Conservation (phyloP, 2,329 filamentous ascomycete genomes). For the Juglanconis sp. region DNA sequence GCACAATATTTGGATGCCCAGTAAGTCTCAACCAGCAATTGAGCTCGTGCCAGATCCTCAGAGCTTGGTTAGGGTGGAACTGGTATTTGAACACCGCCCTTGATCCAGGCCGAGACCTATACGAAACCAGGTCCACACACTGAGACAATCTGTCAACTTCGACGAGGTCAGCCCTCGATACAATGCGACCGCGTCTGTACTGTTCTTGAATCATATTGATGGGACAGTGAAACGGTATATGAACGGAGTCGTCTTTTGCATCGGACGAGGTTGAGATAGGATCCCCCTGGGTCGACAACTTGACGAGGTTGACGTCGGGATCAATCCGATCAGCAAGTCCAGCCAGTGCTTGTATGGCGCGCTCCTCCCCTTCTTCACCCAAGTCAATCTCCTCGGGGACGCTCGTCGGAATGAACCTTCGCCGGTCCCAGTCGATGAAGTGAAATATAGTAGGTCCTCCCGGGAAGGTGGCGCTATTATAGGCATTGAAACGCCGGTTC, state of each 20-base stretch:
- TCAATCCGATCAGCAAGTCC: not conserved
- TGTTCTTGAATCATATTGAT: not conserved
- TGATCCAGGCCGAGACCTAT: not conserved
- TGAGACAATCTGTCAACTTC: constrained; percentile 3
- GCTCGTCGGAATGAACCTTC: not conserved
- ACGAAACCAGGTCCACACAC: constrained; percentile 3
- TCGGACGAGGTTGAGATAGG: constrained; percentile 1
- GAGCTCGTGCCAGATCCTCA: constrained; percentile 3
- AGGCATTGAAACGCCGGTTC: not conserved
- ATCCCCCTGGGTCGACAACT: not conserved
- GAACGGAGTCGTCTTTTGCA: not conserved
- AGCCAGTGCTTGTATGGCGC: not conserved
- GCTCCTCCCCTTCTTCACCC: not conserved
- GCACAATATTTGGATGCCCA: constrained; percentile 3
- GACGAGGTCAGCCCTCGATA: not conserved
- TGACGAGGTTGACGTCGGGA: not conserved
- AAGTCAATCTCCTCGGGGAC: not conserved
- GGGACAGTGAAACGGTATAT: not conserved
- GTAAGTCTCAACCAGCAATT: constrained; percentile 8
- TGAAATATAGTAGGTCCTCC: not conserved
- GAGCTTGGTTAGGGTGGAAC: not conserved
- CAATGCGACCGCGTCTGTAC: not conserved
- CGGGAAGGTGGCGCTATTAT: not conserved
- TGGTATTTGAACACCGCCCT: constrained; percentile 5
- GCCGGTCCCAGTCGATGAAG: not conserved